Evolutionary conservation across 1,284 basidiomycete genomes (phyloP).

Genomic region (Bondarzewia mesenterica): DNA sequence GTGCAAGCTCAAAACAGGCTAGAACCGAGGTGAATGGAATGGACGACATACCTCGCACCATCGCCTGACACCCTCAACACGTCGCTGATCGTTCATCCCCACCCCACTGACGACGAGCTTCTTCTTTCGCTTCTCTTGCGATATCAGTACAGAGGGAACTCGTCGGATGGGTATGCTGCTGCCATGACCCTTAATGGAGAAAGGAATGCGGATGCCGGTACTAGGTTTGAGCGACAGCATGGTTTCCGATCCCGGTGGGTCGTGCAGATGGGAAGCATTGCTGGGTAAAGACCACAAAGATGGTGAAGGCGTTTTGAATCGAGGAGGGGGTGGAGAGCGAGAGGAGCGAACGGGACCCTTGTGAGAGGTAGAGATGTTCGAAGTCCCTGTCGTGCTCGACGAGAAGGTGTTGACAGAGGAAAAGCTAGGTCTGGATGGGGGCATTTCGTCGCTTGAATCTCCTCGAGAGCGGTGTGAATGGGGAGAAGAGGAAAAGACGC

Average conservation of each 20-base stretch:
- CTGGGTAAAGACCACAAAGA: slow-evolving; percentile 33
- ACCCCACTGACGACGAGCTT: slow-evolving; percentile 33
- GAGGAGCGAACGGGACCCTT: slow-evolving; percentile 41
- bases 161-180: slow-evolving; percentile 14
- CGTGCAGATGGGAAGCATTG: slow-evolving; percentile 29
- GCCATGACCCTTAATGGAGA: slow-evolving; percentile 16
- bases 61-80: slow-evolving; percentile 32
- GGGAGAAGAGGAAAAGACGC: slow-evolving; percentile 41
- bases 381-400: slow-evolving; percentile 33
- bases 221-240: slow-evolving; percentile 17
- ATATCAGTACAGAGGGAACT: slow-evolving; percentile 19
- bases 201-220: slow-evolving; percentile 16
- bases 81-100: slow-evolving; percentile 22
- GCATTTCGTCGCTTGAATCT: slow-evolving; percentile 14
- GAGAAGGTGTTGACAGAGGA: slow-evolving; percentile 56
- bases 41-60: slow-evolving; percentile 60
- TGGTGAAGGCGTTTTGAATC: slow-evolving; percentile 26
- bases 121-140: slow-evolving; percentile 23
- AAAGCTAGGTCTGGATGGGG: slow-evolving; percentile 54
- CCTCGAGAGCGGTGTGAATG: slow-evolving; percentile 18
- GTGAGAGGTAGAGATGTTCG: slow-evolving; percentile 34
- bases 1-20: slow-evolving; percentile 3
- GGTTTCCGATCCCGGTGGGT: slow-evolving; percentile 24
- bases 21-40: not conserved
- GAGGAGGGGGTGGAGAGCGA: slow-evolving; percentile 33